Conservation (phyloP, 2,329 filamentous ascomycete genomes). For the Zymoseptoria tritici region DNA sequence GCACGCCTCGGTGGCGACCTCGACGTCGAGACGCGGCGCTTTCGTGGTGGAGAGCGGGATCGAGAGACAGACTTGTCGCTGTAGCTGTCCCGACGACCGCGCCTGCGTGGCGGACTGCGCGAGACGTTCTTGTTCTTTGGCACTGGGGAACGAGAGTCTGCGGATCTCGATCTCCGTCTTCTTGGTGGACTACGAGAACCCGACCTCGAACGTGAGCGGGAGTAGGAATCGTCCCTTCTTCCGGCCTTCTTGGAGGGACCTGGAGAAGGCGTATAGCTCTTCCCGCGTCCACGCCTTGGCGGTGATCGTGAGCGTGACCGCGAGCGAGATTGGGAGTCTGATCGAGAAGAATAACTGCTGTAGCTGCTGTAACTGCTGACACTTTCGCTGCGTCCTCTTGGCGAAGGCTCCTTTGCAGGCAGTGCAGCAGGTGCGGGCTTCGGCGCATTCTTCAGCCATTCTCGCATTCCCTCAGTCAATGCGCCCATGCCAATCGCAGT, state of each 20-base stretch:
- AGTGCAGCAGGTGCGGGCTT: slow-evolving; percentile 71
- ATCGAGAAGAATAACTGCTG: slow-evolving; percentile 53
- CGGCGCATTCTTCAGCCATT: slow-evolving; percentile 79
- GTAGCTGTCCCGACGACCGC: slow-evolving; percentile 17
- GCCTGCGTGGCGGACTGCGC: slow-evolving; percentile 15
- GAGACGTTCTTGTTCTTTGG: slow-evolving; percentile 11
- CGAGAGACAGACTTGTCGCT: slow-evolving; percentile 15
- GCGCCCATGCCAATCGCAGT: slow-evolving; percentile 95
- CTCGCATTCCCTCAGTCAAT: slow-evolving; percentile 91
- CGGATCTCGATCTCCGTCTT: slow-evolving; percentile 14
- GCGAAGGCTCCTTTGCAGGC: slow-evolving; percentile 36
- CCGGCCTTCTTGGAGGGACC: slow-evolving; percentile 9
- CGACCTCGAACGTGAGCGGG: slow-evolving; percentile 4
- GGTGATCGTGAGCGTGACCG: slow-evolving; percentile 24
- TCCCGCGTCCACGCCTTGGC: slow-evolving; percentile 12
- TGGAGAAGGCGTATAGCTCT: slow-evolving; percentile 15
- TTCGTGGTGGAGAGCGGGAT: slow-evolving; percentile 9
- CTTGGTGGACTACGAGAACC: slow-evolving; percentile 12
- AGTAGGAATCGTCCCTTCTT: slow-evolving; percentile 5
- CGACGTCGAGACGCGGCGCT: slow-evolving; percentile 14
- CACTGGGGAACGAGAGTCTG: slow-evolving; percentile 23
- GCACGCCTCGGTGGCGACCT: slow-evolving; percentile 25
- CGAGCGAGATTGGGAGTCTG: slow-evolving; percentile 23
- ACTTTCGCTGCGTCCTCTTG: slow-evolving; percentile 50
- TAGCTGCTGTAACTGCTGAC: slow-evolving; percentile 77